phyloP scores from a whole-genome alignment of 1,284 basidiomycete species.

The Golubevia sp. region DNA sequence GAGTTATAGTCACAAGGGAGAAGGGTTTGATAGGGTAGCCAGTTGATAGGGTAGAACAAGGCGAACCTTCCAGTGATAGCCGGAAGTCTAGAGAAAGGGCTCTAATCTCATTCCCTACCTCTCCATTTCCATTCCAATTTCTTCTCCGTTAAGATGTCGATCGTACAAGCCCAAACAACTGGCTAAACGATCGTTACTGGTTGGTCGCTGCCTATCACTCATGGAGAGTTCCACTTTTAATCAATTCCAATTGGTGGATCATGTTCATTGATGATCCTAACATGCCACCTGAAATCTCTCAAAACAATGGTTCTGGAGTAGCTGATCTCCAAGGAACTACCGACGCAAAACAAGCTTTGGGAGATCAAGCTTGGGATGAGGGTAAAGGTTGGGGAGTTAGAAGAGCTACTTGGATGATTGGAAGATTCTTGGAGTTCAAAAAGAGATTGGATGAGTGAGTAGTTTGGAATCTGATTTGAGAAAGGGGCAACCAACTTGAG shows the following conservation, averaged over 20 bases:
- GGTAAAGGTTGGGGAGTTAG: constrained; percentile 78
- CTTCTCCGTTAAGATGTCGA: constrained; percentile 72
- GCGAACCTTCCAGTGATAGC: too few species aligned
- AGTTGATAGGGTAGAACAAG: constrained; percentile 5
- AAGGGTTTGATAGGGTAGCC: constrained; percentile 3
- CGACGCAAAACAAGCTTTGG: constrained; percentile 64
- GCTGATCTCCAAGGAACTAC: constrained; percentile 61
- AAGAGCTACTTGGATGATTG: constrained; percentile 80
- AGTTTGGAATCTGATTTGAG: too few species aligned
- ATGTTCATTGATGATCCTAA: constrained; percentile 70
- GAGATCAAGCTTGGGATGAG: constrained; percentile 54
- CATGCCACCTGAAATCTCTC: constrained; percentile 60
- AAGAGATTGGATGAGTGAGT: constrained; percentile 69
- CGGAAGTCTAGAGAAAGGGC: neutral
- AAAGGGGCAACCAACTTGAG: too few species aligned
- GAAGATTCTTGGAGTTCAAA: constrained; percentile 80
- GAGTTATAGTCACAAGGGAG: too few species aligned
- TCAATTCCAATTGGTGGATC: constrained; percentile 98
- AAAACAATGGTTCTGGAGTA: constrained; percentile 46
- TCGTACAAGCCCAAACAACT: constrained; percentile 82
- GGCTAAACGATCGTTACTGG: constrained; percentile 97
- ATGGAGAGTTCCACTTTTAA: constrained; percentile 80
- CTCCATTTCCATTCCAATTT: constrained; percentile 11
- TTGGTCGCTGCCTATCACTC: constrained; percentile 85
- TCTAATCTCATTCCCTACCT: neutral